Percentiles rank a stretch among this genome's conserved stretches.
phyloP scores from a whole-genome alignment of 768 basidiomycete genomes.

The Podaxis sp. region DNA sequence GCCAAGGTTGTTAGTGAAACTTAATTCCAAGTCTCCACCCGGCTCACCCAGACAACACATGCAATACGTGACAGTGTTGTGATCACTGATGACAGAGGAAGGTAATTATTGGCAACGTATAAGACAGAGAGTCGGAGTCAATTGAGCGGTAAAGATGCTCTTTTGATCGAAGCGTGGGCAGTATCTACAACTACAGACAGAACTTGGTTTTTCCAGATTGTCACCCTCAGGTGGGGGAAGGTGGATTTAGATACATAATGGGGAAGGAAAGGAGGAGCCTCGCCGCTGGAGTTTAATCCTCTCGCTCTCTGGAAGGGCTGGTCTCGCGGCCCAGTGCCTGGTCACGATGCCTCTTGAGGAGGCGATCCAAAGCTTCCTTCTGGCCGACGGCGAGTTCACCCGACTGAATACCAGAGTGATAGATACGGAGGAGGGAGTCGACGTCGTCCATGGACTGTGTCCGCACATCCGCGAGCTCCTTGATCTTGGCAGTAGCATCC shows the following conservation, averaged over 20 bases:
- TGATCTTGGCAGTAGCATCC: conserved; percentile 98
- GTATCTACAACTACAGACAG: not conserved
- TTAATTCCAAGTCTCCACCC: not conserved
- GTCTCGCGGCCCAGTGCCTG: conserved; percentile 23
- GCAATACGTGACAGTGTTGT: not conserved
- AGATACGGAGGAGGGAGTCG: conserved; percentile 92
- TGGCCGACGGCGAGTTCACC: conserved; percentile 95
- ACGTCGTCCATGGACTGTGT: conserved; percentile 99
- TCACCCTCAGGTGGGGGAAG: not conserved
- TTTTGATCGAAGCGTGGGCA: not conserved
- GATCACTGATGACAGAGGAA: not conserved
- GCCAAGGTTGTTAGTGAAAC: not conserved
- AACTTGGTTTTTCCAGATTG: not conserved
- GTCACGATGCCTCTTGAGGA: conserved; percentile 73
- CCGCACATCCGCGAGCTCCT: conserved; percentile 96
- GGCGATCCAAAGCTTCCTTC: conserved; percentile 82
- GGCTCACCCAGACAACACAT: not conserved
- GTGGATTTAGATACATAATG: not conserved
- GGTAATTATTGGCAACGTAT: conserved; percentile 1
- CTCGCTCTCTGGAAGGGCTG: conserved; percentile 22
- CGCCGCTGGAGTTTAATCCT: conserved; percentile 13
- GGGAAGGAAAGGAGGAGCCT: not conserved
- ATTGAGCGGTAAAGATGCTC: not conserved
- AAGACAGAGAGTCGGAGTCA: not conserved
- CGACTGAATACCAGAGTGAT: conserved; percentile 89